phyloP scores from a whole-genome alignment of 129 eudicot species.

The Saussurea involucrata region DNA sequence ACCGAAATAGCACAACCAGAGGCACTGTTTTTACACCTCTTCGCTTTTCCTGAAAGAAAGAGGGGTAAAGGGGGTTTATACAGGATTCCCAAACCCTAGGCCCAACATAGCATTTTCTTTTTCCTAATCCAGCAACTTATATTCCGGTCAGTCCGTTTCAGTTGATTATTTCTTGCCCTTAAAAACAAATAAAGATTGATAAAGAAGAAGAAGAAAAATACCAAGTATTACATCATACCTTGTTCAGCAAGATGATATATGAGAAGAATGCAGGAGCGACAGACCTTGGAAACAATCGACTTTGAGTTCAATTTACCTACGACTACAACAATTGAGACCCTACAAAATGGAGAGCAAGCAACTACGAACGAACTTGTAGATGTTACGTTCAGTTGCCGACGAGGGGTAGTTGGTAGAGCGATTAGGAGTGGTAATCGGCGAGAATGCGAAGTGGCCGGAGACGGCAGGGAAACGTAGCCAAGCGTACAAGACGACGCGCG shows the following conservation, averaged over 20 bases:
- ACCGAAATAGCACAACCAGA: background rate
- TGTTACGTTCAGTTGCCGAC: background rate
- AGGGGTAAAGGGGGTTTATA: background rate
- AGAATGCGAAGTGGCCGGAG: background rate
- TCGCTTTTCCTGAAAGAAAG: background rate
- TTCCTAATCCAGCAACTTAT: background rate
- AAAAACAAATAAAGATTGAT: background rate
- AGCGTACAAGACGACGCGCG: no score
- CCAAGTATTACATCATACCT: background rate
- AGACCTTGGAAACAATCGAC: background rate
- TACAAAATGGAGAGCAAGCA: background rate
- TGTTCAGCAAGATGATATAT: background rate
- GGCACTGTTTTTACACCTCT: background rate
- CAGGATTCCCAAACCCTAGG: background rate
- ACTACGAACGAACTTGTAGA: background rate
- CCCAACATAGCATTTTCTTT: background rate
- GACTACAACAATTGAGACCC: background rate
- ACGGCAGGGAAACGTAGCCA: no score
- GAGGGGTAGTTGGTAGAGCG: background rate
- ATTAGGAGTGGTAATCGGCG: background rate
- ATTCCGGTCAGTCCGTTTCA: background rate
- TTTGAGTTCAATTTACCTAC: background rate
- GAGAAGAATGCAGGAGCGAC: no score
- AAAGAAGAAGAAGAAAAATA: background rate
- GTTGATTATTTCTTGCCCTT: background rate